Evolutionary conservation across 176 grass and related monocot genomes (phyloP).

Genomic region (Ensete glaucum): DNA sequence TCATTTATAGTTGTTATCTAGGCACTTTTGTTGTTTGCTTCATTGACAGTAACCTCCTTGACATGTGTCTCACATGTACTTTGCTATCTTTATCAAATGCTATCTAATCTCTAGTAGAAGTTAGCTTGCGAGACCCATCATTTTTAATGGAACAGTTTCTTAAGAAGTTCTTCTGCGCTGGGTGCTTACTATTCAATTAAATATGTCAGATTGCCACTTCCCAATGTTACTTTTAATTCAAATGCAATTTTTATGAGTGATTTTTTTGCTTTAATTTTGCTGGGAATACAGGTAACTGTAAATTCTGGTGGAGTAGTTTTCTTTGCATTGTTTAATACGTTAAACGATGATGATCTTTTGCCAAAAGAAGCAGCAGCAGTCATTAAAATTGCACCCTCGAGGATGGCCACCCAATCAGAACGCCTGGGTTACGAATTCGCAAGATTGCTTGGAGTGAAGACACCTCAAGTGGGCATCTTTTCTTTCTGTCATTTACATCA

Average conservation of each 20-base stretch:
- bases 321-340: slow-evolving; percentile 58
- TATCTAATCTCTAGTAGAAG: background rate
- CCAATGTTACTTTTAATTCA: background rate
- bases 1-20: too few species aligned
- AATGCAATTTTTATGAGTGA: background rate
- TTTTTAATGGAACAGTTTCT: background rate
- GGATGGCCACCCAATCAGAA: slow-evolving; percentile 97
- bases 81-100: background rate
- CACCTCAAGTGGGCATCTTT: slow-evolving; percentile 61
- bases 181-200: background rate
- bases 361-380: slow-evolving; percentile 65
- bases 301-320: slow-evolving; percentile 95
- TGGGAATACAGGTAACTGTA: slow-evolving; percentile 63
- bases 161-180: background rate
- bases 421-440: slow-evolving; percentile 89
- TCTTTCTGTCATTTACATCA: slow-evolving; percentile 8
- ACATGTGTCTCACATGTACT: too few species aligned
- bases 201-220: background rate
- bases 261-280: background rate
- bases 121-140: too few species aligned
- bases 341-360: slow-evolving; percentile 23
- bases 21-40: too few species aligned
- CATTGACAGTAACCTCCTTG: too few species aligned
- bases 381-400: slow-evolving; percentile 91
- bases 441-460: slow-evolving; percentile 78